Evolutionary conservation across 1,284 basidiomycete species (phyloP).

Genomic region (Vanrija humicola): DNA sequence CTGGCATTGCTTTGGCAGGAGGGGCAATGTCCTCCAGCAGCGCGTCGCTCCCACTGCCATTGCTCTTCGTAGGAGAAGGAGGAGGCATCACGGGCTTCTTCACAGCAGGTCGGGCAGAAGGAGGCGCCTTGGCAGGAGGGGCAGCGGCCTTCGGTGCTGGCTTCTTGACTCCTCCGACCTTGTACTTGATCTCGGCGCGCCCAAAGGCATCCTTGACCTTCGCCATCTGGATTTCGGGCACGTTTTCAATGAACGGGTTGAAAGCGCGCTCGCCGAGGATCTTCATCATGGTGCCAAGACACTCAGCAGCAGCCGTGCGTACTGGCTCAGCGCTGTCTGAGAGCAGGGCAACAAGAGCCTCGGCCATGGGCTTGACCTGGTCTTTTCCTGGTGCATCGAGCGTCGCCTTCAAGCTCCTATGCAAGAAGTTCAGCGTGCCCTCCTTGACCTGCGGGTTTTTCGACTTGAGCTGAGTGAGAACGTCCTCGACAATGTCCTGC

Average conservation of each 20-base stretch:
- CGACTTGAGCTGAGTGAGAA: constrained; percentile 70
- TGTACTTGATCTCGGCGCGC: constrained; percentile 80
- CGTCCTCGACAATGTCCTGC: constrained; percentile 77
- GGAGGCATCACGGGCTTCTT: constrained; percentile 49
- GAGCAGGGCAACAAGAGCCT: constrained; percentile 69
- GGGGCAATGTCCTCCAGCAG: constrained; percentile 5
- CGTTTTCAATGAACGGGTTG: constrained; percentile 77
- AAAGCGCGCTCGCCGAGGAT: constrained; percentile 93
- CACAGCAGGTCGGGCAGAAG: constrained; percentile 24
- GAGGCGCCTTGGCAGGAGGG: constrained; percentile 51
- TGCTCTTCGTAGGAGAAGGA: background rate
- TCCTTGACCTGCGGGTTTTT: constrained; percentile 99
- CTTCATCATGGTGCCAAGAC: constrained; percentile 90
- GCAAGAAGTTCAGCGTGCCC: constrained; percentile 83
- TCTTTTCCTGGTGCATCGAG: constrained; percentile 61
- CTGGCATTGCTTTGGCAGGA: constrained; percentile 2
- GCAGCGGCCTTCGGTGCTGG: constrained; percentile 48
- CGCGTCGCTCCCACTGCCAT: background rate
- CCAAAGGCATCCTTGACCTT: constrained; percentile 95
- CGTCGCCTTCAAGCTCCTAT: constrained; percentile 67
- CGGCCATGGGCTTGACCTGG: constrained; percentile 81
- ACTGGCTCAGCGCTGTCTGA: constrained; percentile 90
- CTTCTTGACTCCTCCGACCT: constrained; percentile 60
- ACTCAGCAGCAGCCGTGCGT: constrained; percentile 80
- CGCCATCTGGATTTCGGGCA: constrained; percentile 83